Conservation (phyloP, 148 eudicot genomes). For the Cornus florida region DNA sequence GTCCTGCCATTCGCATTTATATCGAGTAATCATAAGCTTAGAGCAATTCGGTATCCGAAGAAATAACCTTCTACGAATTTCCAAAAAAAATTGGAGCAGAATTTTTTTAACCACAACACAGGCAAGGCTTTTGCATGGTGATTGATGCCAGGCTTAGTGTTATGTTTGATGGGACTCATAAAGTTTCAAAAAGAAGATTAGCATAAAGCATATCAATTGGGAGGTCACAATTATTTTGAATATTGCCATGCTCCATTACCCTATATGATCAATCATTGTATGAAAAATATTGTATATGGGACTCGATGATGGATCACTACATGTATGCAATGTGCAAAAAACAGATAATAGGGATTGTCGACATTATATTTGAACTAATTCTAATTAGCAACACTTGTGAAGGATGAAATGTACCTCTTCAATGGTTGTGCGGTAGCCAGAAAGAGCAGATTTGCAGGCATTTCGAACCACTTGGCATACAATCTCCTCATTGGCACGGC, state of each 20-base stretch:
- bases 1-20: conserved; percentile 48
- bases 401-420: conserved; percentile 63
- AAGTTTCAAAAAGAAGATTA: background rate
- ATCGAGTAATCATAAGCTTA: background rate
- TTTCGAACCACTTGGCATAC: conserved; percentile 69
- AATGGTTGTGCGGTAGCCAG: conserved; percentile 69
- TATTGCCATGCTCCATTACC: background rate
- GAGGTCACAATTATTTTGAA: background rate
- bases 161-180: background rate
- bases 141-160: background rate
- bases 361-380: background rate
- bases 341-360: background rate
- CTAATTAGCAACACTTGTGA: background rate
- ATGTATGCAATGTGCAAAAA: background rate
- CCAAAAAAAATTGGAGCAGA: background rate
- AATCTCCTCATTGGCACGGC: conserved; percentile 79
- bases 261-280: background rate
- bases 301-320: background rate
- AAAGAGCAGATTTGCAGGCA: conserved; percentile 76
- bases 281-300: background rate
- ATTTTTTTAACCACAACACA: background rate
- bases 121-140: background rate
- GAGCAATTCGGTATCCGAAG: background rate
- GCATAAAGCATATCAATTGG: background rate
- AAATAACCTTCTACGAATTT: background rate